phyloP scores from a whole-genome alignment of 176 grass and related monocot species.

The Lolium rigidum region DNA sequence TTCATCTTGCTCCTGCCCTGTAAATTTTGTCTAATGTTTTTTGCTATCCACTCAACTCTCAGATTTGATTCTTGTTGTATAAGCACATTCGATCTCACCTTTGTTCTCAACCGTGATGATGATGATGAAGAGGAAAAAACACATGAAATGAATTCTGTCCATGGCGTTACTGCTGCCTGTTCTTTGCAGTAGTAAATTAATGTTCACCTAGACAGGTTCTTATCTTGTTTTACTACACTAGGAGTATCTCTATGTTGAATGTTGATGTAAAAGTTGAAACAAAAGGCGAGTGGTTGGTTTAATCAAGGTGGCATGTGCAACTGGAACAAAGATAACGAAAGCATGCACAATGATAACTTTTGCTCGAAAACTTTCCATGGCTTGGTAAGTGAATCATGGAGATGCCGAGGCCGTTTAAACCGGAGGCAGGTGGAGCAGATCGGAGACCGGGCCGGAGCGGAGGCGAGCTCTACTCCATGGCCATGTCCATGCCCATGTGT shows the following conservation, averaged over 20 bases:
- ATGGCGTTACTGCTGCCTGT: neutral
- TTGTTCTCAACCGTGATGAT: neutral
- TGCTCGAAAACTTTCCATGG: neutral
- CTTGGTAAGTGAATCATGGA: neutral
- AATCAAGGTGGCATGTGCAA: slow-evolving; percentile 22
- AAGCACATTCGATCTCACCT: neutral
- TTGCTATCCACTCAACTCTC: neutral
- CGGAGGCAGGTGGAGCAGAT: neutral
- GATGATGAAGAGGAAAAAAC: neutral
- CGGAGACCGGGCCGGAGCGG: slow-evolving; percentile 14
- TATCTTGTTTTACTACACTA: neutral
- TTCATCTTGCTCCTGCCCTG: slow-evolving; percentile 38
- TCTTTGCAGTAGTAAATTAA: neutral
- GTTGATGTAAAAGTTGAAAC: neutral
- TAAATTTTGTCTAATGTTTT: slow-evolving; percentile 39
- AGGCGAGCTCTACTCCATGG: slow-evolving; percentile 13
- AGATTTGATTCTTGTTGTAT: neutral
- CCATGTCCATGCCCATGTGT: slow-evolving; percentile 17
- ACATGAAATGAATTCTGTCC: neutral
- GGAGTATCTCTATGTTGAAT: neutral
- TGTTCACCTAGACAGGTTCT: neutral
- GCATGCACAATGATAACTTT: slow-evolving; percentile 26
- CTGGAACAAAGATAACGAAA: neutral
- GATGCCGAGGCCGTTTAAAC: slow-evolving; percentile 35
- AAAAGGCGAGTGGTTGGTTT: neutral